Percentiles rank a stretch among this genome's conserved stretches.
Conservation (phyloP, 176 grass and related monocot species). For the Lolium perenne region DNA sequence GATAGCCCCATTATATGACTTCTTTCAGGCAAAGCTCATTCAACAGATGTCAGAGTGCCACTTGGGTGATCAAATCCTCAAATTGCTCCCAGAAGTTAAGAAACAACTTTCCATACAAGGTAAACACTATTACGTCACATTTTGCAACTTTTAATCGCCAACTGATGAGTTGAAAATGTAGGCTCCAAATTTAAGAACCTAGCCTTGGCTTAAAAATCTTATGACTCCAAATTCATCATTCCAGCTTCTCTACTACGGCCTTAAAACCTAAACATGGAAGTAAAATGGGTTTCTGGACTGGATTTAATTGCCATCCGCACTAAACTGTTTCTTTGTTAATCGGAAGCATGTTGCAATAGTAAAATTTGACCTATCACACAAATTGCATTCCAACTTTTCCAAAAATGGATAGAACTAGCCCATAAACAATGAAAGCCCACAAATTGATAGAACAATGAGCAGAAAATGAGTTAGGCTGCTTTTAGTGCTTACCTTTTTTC, state of each 20-base stretch:
- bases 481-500: constrained; percentile 71
- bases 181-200: constrained; percentile 14
- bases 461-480: constrained; percentile 16
- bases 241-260: neutral
- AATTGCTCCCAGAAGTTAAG: neutral
- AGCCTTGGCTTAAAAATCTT: neutral
- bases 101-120: neutral
- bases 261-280: constrained; percentile 9
- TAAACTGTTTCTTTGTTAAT: constrained; percentile 27
- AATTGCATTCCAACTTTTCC: neutral
- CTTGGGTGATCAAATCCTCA: too few species aligned
- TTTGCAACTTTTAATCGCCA: neutral
- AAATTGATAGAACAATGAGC: constrained; percentile 3
- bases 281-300: constrained; percentile 1
- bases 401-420: neutral
- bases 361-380: neutral
- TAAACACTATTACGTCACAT: neutral
- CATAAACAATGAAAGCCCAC: neutral
- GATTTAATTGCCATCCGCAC: constrained; percentile 1
- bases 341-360: neutral
- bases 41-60: neutral
- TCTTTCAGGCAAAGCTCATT: neutral
- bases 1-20: neutral
- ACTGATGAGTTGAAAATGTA: neutral
- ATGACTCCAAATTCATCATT: constrained; percentile 12